Evolutionary conservation across 176 grass and related monocot species (phyloP).

Genomic region (Elaeis guineensis): DNA sequence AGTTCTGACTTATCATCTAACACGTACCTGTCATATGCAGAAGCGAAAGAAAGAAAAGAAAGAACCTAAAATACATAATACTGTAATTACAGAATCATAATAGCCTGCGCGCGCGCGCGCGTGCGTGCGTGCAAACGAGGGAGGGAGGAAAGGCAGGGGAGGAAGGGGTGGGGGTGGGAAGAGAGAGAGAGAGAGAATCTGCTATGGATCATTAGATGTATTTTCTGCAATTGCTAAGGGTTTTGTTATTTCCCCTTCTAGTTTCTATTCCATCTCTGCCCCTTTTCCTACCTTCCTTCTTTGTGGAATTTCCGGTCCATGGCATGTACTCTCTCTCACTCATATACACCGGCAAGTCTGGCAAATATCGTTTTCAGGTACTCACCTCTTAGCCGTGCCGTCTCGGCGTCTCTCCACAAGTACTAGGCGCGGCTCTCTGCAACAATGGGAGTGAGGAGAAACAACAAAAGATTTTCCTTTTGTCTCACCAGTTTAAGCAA

Average conservation of each 20-base stretch:
- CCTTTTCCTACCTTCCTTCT: no score
- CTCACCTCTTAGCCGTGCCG: conserved; percentile 59
- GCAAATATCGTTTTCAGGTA: background rate
- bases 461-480: no score
- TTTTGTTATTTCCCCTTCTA: no score
- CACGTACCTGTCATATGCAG: conserved; percentile 38
- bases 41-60: conserved; percentile 5
- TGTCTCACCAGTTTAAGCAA: no score
- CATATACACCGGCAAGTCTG: background rate
- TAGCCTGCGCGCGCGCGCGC: no score
- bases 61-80: background rate
- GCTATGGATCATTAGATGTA: no score
- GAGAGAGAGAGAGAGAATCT: no score
- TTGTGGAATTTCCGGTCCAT: background rate
- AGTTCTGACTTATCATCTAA: conserved; percentile 36
- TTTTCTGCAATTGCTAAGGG: no score
- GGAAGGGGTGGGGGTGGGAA: no score
- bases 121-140: no score
- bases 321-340: background rate
- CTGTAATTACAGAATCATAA: background rate
- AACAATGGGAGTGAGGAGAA: background rate
- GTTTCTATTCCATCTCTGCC: no score
- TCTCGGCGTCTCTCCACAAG: conserved; percentile 66
- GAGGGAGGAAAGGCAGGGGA: no score
- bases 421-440: conserved; percentile 39